phyloP scores from a whole-genome alignment of 495 filamentous ascomycete genomes.

The Elasticomyces elasticus region DNA sequence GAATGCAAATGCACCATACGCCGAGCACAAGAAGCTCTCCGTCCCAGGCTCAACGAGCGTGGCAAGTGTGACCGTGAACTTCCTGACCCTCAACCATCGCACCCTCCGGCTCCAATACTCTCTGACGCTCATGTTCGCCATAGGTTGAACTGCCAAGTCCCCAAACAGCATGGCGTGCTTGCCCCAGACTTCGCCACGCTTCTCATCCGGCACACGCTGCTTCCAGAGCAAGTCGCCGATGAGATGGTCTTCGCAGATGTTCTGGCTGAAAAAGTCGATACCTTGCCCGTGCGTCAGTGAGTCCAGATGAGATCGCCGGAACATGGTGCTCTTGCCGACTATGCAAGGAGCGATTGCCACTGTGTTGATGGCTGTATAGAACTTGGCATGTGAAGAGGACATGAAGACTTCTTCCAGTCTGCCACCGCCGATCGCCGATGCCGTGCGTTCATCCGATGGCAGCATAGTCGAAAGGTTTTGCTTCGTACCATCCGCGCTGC shows the following conservation, averaged over 20 bases:
- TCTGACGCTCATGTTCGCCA: constrained; percentile 64
- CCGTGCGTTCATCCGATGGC: constrained; percentile 2
- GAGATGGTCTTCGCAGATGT: constrained; percentile 96
- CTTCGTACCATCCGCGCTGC: not conserved
- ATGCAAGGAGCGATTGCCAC: constrained; percentile 85
- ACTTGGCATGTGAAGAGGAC: constrained; percentile 89
- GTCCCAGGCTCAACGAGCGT: constrained; percentile 93
- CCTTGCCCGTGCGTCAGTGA: constrained; percentile 59
- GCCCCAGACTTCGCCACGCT: constrained; percentile 40
- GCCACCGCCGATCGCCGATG: constrained; percentile 52
- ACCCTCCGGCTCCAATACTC: constrained; percentile 77
- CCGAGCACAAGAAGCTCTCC: constrained; percentile 73
- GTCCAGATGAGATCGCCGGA: constrained; percentile 82
- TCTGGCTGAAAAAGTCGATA: constrained; percentile 84
- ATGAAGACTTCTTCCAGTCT: constrained; percentile 89
- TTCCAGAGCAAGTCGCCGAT: constrained; percentile 90
- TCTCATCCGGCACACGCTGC: constrained; percentile 36
- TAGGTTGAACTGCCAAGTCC: constrained; percentile 83
- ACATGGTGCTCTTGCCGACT: constrained; percentile 97
- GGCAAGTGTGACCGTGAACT: constrained; percentile 82
- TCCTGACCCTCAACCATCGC: constrained; percentile 86
- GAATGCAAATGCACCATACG: constrained; percentile 67
- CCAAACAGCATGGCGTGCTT: constrained; percentile 79
- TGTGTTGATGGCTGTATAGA: constrained; percentile 96
- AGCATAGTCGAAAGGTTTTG: not conserved